Conservation (phyloP, 2,329 filamentous ascomycete species). For the Fusarium lyarnte region DNA sequence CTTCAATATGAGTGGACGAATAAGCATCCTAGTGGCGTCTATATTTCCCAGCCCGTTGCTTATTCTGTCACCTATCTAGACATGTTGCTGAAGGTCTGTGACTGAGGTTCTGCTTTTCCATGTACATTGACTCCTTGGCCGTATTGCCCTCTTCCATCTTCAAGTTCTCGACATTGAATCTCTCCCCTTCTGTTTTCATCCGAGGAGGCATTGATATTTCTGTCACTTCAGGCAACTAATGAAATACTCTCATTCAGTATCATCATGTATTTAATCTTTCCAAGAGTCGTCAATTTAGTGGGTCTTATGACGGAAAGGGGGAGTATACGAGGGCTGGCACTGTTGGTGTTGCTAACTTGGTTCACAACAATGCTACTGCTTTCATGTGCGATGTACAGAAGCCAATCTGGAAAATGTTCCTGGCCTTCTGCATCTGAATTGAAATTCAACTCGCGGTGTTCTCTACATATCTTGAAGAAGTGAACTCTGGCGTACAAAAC, state of each 20-base stretch:
- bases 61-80: too few relatives aligned
- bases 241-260: too few relatives aligned
- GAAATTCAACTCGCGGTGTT: fast-evolving
- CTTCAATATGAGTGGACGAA: too few relatives aligned
- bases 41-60: too few relatives aligned
- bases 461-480: fast-evolving
- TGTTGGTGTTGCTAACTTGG: background rate
- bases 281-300: fast-evolving
- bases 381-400: fast-evolving
- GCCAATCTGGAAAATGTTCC: fast-evolving
- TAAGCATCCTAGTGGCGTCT: too few relatives aligned
- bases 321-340: fast-evolving
- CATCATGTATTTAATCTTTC: fast-evolving
- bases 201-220: background rate
- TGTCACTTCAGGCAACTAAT: background rate
- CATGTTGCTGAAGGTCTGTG: too few relatives aligned
- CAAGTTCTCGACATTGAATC: background rate
- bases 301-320: background rate
- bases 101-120: too few relatives aligned
- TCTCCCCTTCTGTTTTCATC: background rate
- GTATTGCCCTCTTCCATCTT: background rate
- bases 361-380: fast-evolving
- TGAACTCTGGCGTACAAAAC: too few relatives aligned
- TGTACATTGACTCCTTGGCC: too few relatives aligned
- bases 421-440: fast-evolving